Evolutionary conservation across 768 basidiomycete genomes (phyloP).

Genomic region (Podaxis sp.): DNA sequence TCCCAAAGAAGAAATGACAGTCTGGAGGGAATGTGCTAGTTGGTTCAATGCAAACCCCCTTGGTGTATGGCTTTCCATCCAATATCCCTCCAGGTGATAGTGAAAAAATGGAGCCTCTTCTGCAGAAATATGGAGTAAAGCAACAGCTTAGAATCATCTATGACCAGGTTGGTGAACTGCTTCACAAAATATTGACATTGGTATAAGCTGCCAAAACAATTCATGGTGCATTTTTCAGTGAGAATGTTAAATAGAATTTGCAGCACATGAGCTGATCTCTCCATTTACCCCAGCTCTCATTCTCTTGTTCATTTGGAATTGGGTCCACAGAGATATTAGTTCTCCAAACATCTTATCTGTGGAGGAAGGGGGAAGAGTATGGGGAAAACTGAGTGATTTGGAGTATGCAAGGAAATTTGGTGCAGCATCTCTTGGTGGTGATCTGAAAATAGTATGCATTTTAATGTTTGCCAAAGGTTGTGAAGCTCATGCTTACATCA

Average conservation of each 20-base stretch:
- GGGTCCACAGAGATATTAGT: constrained; percentile 7
- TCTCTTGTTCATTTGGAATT: background rate
- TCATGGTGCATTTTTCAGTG: background rate
- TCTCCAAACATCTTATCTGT: background rate
- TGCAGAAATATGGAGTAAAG: background rate
- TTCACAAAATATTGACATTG: background rate
- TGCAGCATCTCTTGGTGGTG: background rate
- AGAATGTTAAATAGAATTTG: too few relatives aligned
- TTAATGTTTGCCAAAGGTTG: background rate
- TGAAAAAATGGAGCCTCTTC: background rate
- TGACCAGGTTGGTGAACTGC: background rate
- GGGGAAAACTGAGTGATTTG: constrained; percentile 4
- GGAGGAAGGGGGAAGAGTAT: background rate
- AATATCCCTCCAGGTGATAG: background rate
- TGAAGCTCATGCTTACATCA: background rate
- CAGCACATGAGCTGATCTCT: background rate
- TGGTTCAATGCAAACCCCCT: background rate
- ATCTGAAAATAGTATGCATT: background rate
- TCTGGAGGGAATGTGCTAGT: background rate
- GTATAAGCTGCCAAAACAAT: background rate
- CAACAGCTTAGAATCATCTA: background rate
- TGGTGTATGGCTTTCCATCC: background rate
- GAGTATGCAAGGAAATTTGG: constrained; percentile 7
- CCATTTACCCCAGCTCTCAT: background rate
- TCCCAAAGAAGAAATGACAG: too few relatives aligned